Base-by-base conservation (phyloP, 768 basidiomycete genomes). In the Boletus pseudopeckii region DNA sequence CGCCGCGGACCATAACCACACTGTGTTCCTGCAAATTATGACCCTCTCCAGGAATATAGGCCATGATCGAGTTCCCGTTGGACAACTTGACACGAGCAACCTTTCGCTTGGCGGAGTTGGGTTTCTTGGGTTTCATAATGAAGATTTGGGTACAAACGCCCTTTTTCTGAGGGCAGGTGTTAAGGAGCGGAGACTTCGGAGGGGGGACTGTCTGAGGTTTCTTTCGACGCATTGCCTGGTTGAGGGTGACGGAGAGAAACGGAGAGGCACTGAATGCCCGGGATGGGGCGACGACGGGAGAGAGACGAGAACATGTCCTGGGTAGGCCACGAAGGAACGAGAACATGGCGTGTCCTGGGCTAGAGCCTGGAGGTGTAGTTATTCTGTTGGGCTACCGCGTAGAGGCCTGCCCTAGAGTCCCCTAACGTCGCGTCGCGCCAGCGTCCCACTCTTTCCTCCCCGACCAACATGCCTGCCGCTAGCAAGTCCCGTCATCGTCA, bases 11-110 rank as follows among this genome's bases (percentile, higher is more conserved):
- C 41, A 98, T 71, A 2, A 98, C 94, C 5, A 98, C 96, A 71
- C 88, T 89, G 65, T 99, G 97, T 69, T 98, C 97, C 74, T 98
- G 97, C 64, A 98, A 71, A 67, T 97, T 98, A 70, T 98, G 96
- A 1, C 97, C 97, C 67, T 98, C 97, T 62, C 97, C 97, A 42
- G 88, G 90, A 53, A 98, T 92, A 70, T 98, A 98, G 15, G 93
- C 94, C 77, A 89, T 89, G 57, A 94, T 79, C 40, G 85, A 86
- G 70, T 89, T 86, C 46, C 97, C 97, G 13, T 86, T 93, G 20
- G 86, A 81, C 52, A 99, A 77, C 75, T 96, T 96, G 61, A 99
- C 86, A 63, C 91, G 81, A 41, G 94, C 94, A 52, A 98, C 92
- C 75, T 98, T 98, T 56, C 97, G 91, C 67, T 97, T 93, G 36